These are phyloP conservation scores for Populus tomentosa DNA, from an alignment of 441 rosid genomes.

Conservation along the genomic window DNA sequence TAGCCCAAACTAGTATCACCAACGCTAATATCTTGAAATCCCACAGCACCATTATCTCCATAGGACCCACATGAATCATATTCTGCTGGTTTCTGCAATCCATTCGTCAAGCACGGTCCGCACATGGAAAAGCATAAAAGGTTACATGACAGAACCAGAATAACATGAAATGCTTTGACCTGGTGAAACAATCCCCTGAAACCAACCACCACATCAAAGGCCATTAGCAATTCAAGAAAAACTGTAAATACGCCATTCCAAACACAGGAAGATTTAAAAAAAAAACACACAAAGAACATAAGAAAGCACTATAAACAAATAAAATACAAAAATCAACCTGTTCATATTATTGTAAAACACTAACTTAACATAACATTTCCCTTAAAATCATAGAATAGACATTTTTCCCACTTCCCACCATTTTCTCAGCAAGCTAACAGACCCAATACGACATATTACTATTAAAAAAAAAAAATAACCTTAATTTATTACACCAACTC, in stretches of 20 bases:
- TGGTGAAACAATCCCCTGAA: slow-evolving; percentile 51
- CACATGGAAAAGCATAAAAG: slow-evolving; percentile 41
- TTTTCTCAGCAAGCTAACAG: neutral
- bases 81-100: slow-evolving; percentile 42
- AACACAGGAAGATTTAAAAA: neutral
- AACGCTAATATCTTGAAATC: slow-evolving; percentile 25
- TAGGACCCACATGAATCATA: slow-evolving; percentile 36
- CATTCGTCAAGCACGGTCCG: slow-evolving; percentile 39
- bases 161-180: slow-evolving; percentile 34
- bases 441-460: neutral
- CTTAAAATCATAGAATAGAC: neutral
- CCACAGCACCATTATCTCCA: slow-evolving; percentile 31
- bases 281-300: neutral
- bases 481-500: neutral
- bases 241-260: neutral
- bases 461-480: neutral
- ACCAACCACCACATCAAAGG: slow-evolving; percentile 21
- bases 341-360: neutral
- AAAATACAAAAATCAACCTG: neutral
- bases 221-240: neutral
- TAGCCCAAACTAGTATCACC: slow-evolving; percentile 29
- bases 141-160: slow-evolving; percentile 55
- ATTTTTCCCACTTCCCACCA: neutral
- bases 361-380: neutral
- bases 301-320: neutral